phyloP scores from a whole-genome alignment of 192 early-diverging fungal genomes.

The Cladochytrium replicatum region DNA sequence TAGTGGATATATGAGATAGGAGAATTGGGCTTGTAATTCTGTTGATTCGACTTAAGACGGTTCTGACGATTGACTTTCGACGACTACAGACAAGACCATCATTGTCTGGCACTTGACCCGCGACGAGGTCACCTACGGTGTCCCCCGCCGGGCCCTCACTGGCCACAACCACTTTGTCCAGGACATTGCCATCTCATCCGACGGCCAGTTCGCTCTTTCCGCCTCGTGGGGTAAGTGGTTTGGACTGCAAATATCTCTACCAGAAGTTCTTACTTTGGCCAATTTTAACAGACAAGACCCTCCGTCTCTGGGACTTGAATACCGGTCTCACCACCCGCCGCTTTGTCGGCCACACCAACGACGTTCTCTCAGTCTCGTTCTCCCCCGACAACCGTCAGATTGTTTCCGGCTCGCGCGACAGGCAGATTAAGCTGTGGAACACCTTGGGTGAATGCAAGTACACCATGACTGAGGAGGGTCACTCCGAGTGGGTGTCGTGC shows the following conservation, averaged over 20 bases:
- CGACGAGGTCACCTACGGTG: slow-evolving; percentile 87
- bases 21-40: no score
- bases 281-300: slow-evolving; percentile 81
- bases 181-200: slow-evolving; percentile 96
- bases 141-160: slow-evolving; percentile 76
- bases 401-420: slow-evolving; percentile 96
- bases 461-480: slow-evolving; percentile 92
- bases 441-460: slow-evolving; percentile 99
- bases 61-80: neutral
- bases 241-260: no score
- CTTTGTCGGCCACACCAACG: slow-evolving; percentile 95
- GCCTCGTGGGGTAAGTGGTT: slow-evolving; percentile 79
- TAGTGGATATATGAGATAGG: no score
- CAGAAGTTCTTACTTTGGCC: no score
- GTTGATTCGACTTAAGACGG: slow-evolving; percentile 11
- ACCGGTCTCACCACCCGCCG: slow-evolving; percentile 90
- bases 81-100: slow-evolving; percentile 81
- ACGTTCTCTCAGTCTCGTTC: slow-evolving; percentile 98
- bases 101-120: slow-evolving; percentile 96
- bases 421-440: slow-evolving; percentile 99
- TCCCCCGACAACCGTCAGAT: slow-evolving; percentile 99
- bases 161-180: slow-evolving; percentile 99
- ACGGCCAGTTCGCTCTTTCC: slow-evolving; percentile 96
- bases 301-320: slow-evolving; percentile 98
- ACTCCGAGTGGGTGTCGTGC: slow-evolving; percentile 98